Evolutionary conservation across 805 yeast genomes (phyloP).

Genomic region (Yarrowia alimentaria): DNA sequence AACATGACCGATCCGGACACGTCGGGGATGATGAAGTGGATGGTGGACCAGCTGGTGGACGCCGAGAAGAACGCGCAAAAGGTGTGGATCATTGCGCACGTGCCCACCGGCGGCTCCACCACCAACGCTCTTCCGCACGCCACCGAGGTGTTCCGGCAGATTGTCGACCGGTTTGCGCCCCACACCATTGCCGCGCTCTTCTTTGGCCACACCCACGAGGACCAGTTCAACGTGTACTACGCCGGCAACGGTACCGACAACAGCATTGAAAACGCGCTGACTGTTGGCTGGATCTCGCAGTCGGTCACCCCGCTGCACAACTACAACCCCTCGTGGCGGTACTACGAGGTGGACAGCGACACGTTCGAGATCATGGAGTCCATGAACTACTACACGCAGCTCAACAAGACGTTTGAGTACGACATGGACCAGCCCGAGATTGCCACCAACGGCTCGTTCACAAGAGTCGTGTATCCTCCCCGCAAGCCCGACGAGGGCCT

Average conservation of each 20-base stretch:
- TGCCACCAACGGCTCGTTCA: constrained; percentile 11
- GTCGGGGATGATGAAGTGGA: constrained; percentile 61
- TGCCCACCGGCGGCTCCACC: constrained; percentile 50
- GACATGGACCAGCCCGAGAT: constrained; percentile 24
- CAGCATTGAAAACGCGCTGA: constrained; percentile 45
- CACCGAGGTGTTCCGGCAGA: constrained; percentile 53
- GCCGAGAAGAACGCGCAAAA: constrained; percentile 57
- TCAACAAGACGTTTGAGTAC: constrained; percentile 50
- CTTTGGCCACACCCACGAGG: constrained; percentile 70
- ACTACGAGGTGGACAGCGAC: constrained; percentile 61
- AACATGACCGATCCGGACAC: constrained; percentile 52
- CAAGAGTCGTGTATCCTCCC: constrained; percentile 29
- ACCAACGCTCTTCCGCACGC: constrained; percentile 62
- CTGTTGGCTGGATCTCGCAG: constrained; percentile 64
- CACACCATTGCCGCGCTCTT: constrained; percentile 65
- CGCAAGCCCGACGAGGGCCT: constrained; percentile 47
- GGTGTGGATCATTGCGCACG: constrained; percentile 73
- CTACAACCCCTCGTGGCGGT: constrained; percentile 70
- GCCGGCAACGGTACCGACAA: constrained; percentile 47
- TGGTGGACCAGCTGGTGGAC: constrained; percentile 60
- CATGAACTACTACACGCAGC: constrained; percentile 56
- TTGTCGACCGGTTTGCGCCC: constrained; percentile 66
- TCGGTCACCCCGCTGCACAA: constrained; percentile 61
- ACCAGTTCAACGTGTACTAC: constrained; percentile 62
- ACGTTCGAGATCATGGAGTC: constrained; percentile 62